Evolutionary conservation across 805 yeast genomes (phyloP).

Genomic region (Candida ascalaphidarum): DNA sequence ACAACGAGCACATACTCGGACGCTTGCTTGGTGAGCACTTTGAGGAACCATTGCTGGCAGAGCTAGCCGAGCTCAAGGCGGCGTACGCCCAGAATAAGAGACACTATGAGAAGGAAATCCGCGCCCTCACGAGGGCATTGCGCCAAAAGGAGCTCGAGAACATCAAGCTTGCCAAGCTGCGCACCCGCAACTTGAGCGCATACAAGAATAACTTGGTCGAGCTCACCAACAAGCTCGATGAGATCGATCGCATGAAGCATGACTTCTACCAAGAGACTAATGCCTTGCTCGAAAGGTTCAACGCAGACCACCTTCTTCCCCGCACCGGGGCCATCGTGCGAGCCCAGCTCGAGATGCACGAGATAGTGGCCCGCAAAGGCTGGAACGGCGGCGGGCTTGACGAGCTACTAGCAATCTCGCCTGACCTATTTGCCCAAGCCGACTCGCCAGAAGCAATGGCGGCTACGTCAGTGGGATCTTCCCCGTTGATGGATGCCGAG

Average conservation of each 20-base stretch:
- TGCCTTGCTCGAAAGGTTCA: slow-evolving; percentile 46
- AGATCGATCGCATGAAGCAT: slow-evolving; percentile 66
- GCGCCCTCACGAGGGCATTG: slow-evolving; percentile 42
- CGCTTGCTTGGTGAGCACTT: slow-evolving; percentile 47
- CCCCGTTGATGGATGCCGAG: no score
- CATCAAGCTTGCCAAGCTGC: slow-evolving; percentile 47
- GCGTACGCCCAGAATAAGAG: slow-evolving; percentile 41
- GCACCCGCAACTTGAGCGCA: slow-evolving; percentile 54
- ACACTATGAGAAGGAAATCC: slow-evolving; percentile 45
- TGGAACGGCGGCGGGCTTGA: slow-evolving; percentile 87
- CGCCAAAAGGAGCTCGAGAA: slow-evolving; percentile 56
- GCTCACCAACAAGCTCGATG: slow-evolving; percentile 69
- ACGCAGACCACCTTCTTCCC: slow-evolving; percentile 46
- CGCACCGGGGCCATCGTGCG: slow-evolving; percentile 58
- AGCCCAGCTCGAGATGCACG: slow-evolving; percentile 76
- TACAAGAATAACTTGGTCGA: slow-evolving; percentile 62
- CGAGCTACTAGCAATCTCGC: slow-evolving; percentile 50
- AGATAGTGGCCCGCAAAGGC: slow-evolving; percentile 75
- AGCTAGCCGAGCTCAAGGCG: slow-evolving; percentile 35
- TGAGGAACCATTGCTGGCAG: slow-evolving; percentile 41
- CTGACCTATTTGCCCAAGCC: slow-evolving; percentile 46
- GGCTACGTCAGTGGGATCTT: no score
- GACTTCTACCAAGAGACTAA: slow-evolving; percentile 63
- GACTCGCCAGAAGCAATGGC: no score
- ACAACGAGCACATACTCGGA: slow-evolving; percentile 67